Base-by-base conservation (phyloP, 1,139 yeast genomes). In the Scheffersomyces lignicola region DNA sequence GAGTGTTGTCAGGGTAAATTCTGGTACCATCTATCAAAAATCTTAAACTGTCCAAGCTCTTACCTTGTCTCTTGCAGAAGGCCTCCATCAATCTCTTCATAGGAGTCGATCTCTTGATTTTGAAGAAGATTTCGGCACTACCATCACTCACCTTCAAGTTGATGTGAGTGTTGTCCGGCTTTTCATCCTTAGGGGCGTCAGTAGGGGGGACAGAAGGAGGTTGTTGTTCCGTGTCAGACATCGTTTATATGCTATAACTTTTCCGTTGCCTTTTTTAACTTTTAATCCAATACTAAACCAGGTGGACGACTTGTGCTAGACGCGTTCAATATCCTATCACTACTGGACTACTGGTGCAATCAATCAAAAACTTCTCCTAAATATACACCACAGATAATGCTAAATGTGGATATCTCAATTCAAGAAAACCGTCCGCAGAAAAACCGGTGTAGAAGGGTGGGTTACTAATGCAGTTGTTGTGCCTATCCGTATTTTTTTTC, bases 31-130 rank as follows among this genome's bases (percentile, higher is more conserved):
- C 98, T 55, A 84, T 83, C 55, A 92, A 71, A 61, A 94, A 94
- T 60, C 97, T 79, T 58, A 94, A 72, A 31, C 92, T 80, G 51
- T 77, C 79, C 59, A 83, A 68, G 47, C 84, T 81, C 60, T 90
- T 92, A 34, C 98, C 97, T 58, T 92, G 96, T 70, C 98, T 85
- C 68, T 90, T 90, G 61, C 97, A 94, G 61, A 90, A 94, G 5
- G 97, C 96, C 56, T 92, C 97, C 90, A 94, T 92, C 51, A 94
- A 80, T 69, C 96, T 86, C 63, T 80, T 86, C 73, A 94, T 74
- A 31, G 94, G 96, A 5, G 98, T 94, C 37, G 90, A 76, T 62
- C 88, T 78, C 69, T 90, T 90, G 64, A 94, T 90, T 65, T 92
- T 90, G 80, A 94, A 94, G 63, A 84, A 90, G 46, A 94, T 92